Conservation (phyloP, 331 rosid species). For the Arachis monticola region DNA sequence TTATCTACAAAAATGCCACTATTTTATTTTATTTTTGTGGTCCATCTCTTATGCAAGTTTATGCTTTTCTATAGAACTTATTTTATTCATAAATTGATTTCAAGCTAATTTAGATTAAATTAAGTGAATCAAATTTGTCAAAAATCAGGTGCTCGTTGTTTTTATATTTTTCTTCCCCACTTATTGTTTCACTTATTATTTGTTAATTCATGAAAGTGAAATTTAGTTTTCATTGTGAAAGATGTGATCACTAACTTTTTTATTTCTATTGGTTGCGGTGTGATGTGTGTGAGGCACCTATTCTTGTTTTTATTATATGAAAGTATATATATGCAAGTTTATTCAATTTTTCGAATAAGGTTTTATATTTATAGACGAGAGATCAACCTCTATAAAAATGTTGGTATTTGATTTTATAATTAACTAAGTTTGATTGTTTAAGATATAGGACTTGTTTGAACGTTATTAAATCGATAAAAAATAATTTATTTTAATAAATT, state of each 20-base stretch:
- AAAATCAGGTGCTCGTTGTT: not conserved
- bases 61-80: not conserved
- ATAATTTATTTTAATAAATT: too few species aligned
- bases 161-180: not conserved
- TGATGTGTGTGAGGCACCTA: not conserved
- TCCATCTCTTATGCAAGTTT: not conserved
- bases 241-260: not conserved
- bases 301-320: not conserved
- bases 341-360: too few species aligned
- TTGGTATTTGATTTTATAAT: too few species aligned
- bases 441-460: too few species aligned
- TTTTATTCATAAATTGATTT: not conserved
- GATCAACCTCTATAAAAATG: too few species aligned
- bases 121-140: not conserved
- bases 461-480: too few species aligned
- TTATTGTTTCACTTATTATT: not conserved
- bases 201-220: constrained; percentile 22
- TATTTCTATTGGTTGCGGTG: not conserved
- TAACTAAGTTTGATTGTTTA: too few species aligned
- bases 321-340: too few species aligned
- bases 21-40: too few species aligned
- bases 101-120: not conserved
- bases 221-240: not conserved
- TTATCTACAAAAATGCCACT: not conserved
- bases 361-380: too few species aligned